phyloP scores from a whole-genome alignment of 164 flowering plant species.

The Nymphaea thermarum region DNA sequence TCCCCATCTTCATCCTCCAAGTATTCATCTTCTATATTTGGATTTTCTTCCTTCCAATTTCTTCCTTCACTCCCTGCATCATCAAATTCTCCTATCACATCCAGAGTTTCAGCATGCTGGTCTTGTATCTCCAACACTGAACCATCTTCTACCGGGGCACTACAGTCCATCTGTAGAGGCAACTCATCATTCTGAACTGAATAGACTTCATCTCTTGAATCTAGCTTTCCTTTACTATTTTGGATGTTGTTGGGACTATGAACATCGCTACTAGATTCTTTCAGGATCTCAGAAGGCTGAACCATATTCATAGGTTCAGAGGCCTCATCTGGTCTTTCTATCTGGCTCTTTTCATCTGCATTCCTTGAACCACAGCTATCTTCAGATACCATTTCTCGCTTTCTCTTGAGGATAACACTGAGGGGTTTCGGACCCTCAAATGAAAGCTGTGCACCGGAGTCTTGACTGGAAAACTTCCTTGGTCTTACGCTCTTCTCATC shows the following conservation, averaged over 20 bases:
- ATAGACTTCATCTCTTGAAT: background rate
- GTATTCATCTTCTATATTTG: background rate
- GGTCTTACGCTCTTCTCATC: constrained; percentile 19
- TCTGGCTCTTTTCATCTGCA: constrained; percentile 15
- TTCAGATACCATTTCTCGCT: constrained; percentile 36
- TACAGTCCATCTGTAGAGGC: background rate
- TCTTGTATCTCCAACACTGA: background rate
- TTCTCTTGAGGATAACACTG: constrained; percentile 66
- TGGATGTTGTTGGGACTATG: background rate
- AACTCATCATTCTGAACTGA: background rate
- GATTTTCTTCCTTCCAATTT: background rate
- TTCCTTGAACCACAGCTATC: constrained; percentile 9
- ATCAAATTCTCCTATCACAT: background rate
- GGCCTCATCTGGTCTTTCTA: constrained; percentile 7
- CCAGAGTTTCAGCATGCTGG: background rate
- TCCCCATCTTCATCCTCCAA: constrained; percentile 3
- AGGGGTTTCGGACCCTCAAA: constrained; percentile 89
- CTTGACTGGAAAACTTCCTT: constrained; percentile 18
- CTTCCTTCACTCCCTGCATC: background rate
- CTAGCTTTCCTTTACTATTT: too few relatives aligned
- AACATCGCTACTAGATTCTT: too few relatives aligned
- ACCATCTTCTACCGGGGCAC: background rate
- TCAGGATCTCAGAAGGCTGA: background rate
- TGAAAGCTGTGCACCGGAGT: constrained; percentile 27
- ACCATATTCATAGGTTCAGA: background rate